Percentiles rank a stretch among this genome's conserved stretches.
phyloP scores from a whole-genome alignment of 441 rosid species.

The Flueggea neowawraea region DNA sequence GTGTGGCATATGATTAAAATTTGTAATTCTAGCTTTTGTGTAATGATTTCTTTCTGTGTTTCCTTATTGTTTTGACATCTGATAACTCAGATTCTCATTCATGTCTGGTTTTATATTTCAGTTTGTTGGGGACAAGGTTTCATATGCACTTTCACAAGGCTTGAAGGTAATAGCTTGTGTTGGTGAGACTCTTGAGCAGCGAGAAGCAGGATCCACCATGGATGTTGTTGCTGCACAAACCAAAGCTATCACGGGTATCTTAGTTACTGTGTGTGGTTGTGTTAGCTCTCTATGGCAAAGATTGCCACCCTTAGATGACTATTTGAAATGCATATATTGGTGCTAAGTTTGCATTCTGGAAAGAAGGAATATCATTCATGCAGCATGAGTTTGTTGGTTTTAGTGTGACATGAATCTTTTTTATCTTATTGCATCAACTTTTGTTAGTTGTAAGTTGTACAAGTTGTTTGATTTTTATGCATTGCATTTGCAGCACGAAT shows the following conservation, averaged over 20 bases:
- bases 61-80: too few species aligned
- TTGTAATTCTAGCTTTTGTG: too few species aligned
- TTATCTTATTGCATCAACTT: too few species aligned
- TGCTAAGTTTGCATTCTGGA: too few species aligned
- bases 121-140: slow-evolving; percentile 78
- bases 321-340: too few species aligned
- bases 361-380: too few species aligned
- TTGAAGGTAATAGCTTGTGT: slow-evolving; percentile 75
- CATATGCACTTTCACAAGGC: slow-evolving; percentile 61
- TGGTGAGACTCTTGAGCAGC: slow-evolving; percentile 76
- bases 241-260: slow-evolving; percentile 56
- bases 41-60: too few species aligned
- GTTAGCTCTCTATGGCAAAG: too few species aligned
- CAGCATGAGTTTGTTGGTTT: too few species aligned
- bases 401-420: too few species aligned
- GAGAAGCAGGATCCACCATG: slow-evolving; percentile 64
- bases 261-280: background rate
- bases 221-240: slow-evolving; percentile 72
- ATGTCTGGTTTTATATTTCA: slow-evolving; percentile 10
- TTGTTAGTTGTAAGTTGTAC: too few species aligned
- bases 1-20: background rate
- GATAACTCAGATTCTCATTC: background rate
- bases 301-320: too few species aligned
- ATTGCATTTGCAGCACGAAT: slow-evolving; percentile 25
- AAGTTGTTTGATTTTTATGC: background rate